Evolutionary conservation across 2,329 filamentous ascomycete genomes (phyloP), one percentile per base, ranked within the genome.

Genomic region (Eutypella sp.): DNA sequence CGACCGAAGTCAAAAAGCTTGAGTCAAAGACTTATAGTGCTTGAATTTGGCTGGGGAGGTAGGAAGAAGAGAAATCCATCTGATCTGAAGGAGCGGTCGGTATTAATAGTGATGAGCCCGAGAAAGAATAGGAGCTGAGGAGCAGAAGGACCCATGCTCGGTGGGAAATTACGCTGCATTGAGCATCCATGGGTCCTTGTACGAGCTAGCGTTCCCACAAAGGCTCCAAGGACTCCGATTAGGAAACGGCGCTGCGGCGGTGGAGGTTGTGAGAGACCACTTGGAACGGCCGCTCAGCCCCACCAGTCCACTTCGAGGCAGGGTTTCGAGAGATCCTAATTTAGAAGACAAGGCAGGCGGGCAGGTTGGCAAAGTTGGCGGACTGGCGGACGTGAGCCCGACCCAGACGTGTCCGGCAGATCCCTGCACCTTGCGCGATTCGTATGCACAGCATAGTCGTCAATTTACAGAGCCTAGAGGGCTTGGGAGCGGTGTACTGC

Each of bases 1-100:
- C 74, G 74, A 78, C 74, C 74, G 72, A 74, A 69, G 73, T 76
- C 73, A n/a, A 77, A 68, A 47, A 56, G 29, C 47, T 50, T 60
- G 68, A 69, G 67, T 68, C 63, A 67, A 67, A 62, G 60, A 61
- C 63, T 52, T 57, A 54, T 51, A 60, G 59, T 64, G 64, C 61
- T 39, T 39, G 60, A 63, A 62, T 33, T 7, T 64, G 65, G 71
- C 70, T 75, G 69, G 57, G 52, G 66, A 67, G 52, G 49, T 54
- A 55, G 54, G 53, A 55, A 58, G 59, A 62, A 56, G 54, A 58
- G 55, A 49, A 37, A 42, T 24, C 53, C 38, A 27, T 34, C 45
- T 22, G 42, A 41, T 49, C 46, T 47, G 47, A 41, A 58, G 65
- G 68, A 65, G 67, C 64, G 57, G 61, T 55, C 61, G 60, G 65